These are phyloP conservation scores for Cryptococcus amylolentus DNA, from an alignment of 1,284 basidiomycete species.

Conservation along the genomic window DNA sequence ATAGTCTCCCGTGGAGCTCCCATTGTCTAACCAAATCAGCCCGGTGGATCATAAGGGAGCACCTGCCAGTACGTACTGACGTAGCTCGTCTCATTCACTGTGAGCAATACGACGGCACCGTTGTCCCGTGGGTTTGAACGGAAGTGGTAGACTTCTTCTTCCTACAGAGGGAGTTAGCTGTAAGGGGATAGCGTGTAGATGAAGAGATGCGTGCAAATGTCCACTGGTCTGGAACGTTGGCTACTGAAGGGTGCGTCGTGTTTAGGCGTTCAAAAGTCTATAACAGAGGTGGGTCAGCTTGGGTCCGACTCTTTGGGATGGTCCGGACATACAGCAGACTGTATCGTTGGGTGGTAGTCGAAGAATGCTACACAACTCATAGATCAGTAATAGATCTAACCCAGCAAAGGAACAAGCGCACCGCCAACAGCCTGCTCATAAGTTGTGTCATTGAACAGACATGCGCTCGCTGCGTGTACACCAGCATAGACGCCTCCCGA, in stretches of 20 bases:
- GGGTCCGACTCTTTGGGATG: background rate
- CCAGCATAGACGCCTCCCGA: slow-evolving; percentile 48
- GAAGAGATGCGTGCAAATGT: slow-evolving; percentile 39
- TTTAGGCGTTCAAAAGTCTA: slow-evolving; percentile 65
- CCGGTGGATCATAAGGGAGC: background rate
- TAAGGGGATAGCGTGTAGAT: background rate
- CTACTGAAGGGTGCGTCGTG: slow-evolving; percentile 63
- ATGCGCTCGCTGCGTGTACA: slow-evolving; percentile 62
- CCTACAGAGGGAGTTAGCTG: slow-evolving; percentile 16
- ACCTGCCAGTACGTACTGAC: slow-evolving; percentile 51
- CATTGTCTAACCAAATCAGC: slow-evolving; percentile 24
- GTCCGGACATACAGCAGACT: slow-evolving; percentile 46
- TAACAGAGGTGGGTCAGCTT: background rate
- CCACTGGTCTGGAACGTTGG: slow-evolving; percentile 63
- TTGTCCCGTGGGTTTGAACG: slow-evolving; percentile 66
- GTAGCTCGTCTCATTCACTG: slow-evolving; percentile 67
- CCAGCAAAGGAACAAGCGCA: slow-evolving; percentile 13
- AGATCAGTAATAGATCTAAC: background rate
- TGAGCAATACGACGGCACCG: slow-evolving; percentile 64
- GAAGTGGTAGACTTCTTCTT: slow-evolving; percentile 64
- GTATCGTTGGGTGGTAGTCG: slow-evolving; percentile 68
- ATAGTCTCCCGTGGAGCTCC: slow-evolving; percentile 33
- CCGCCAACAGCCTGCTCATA: slow-evolving; percentile 57
- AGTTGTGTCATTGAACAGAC: slow-evolving; percentile 63
- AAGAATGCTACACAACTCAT: slow-evolving; percentile 55